These are phyloP conservation scores for Rhodotorula sp. DNA, from an alignment of 1,284 basidiomycete genomes.

Conservation along the genomic window DNA sequence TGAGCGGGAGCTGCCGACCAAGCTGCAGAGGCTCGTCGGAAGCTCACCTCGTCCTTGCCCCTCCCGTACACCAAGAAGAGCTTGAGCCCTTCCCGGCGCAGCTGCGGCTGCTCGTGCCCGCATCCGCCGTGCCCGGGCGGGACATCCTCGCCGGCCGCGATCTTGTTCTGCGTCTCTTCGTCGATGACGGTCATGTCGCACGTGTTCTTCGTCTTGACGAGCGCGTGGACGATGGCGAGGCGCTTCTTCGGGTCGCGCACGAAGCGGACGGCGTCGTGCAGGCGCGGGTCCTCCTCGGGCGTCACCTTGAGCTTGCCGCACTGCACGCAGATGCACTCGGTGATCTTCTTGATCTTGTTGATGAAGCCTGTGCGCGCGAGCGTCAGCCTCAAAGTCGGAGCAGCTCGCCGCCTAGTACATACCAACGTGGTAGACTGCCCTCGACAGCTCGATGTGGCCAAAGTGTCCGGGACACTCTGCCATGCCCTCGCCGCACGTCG, in stretches of 20 bases:
- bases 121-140: conserved; percentile 86
- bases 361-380: conserved; percentile 72
- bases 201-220: conserved; percentile 77
- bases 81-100: conserved; percentile 94
- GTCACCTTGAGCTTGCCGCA: conserved; percentile 93
- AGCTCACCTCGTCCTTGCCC: conserved; percentile 50
- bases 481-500: conserved; percentile 99
- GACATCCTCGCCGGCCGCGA: conserved; percentile 63
- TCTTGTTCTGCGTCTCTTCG: conserved; percentile 74
- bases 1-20: background rate
- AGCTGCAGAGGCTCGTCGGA: background rate
- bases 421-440: conserved; percentile 97
- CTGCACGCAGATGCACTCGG: conserved; percentile 97
- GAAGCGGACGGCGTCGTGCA: conserved; percentile 44
- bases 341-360: conserved; percentile 98
- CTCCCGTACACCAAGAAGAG: conserved; percentile 95
- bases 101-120: conserved; percentile 85
- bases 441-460: conserved; percentile 94
- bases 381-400: background rate
- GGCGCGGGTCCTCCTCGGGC: conserved; percentile 51
- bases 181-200: conserved; percentile 71
- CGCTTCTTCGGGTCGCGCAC: conserved; percentile 47
- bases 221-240: conserved; percentile 83
- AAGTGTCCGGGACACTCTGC: conserved; percentile 98
- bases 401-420: conserved; percentile 13